Evolutionary conservation across 306 rosid species (phyloP).

Genomic region (Rosa rugosa): DNA sequence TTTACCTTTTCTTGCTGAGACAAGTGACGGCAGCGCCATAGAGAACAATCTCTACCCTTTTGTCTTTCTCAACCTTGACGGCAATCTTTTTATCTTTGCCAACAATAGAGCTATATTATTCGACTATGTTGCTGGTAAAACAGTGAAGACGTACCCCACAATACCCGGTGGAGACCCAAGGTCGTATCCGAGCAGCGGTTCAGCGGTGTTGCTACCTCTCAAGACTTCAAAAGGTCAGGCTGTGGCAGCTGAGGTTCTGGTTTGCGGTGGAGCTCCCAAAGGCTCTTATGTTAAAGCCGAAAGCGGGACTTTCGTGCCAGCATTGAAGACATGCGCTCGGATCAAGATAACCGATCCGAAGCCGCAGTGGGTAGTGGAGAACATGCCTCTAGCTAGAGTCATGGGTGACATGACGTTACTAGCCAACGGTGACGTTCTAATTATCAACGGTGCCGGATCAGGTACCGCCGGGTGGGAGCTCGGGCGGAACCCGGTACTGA

Average conservation of each 20-base stretch:
- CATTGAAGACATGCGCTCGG: conserved; percentile 53
- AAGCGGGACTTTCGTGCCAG: conserved; percentile 18
- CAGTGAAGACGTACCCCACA: conserved; percentile 46
- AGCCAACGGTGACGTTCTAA: conserved; percentile 59
- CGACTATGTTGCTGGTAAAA: conserved; percentile 33
- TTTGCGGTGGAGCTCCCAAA: conserved; percentile 73
- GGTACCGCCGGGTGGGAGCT: conserved; percentile 66
- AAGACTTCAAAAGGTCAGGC: conserved; percentile 17
- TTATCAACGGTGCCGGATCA: conserved; percentile 47
- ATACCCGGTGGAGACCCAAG: conserved; percentile 67
- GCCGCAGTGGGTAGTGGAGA: conserved; percentile 58
- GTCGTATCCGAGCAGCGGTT: conserved; percentile 69
- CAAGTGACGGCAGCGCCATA: conserved; percentile 23
- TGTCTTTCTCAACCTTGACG: conserved; percentile 58
- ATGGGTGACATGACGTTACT: conserved; percentile 73
- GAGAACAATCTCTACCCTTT: conserved; percentile 74
- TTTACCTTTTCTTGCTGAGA: conserved; percentile 43
- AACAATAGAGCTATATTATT: conserved; percentile 54
- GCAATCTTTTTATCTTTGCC: conserved; percentile 64
- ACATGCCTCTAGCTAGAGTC: conserved; percentile 52
- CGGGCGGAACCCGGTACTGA: conserved; percentile 41
- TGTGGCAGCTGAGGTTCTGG: conserved; percentile 55
- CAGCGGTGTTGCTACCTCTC: conserved; percentile 63
- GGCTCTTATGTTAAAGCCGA: conserved; percentile 25
- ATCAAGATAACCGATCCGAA: conserved; percentile 61